Percentiles rank a stretch among this genome's conserved stretches.
These are phyloP conservation scores for Geotrichum bryndzae DNA, from an alignment of 1,139 yeast species.

Conservation along the genomic window DNA sequence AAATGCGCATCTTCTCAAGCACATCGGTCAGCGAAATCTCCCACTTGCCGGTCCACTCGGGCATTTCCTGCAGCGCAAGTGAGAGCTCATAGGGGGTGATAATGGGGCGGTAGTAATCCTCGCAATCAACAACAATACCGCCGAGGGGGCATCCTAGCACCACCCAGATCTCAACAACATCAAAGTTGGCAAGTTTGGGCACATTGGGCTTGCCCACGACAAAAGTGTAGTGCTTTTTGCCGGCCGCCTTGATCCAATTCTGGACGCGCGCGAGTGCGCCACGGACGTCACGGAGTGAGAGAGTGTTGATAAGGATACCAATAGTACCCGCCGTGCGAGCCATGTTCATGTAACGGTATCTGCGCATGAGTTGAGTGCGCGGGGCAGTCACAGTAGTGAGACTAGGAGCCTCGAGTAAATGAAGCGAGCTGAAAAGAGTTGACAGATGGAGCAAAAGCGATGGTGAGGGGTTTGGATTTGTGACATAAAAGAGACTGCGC, in stretches of 20 bases:
- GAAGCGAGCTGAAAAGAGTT: slow-evolving; percentile 56
- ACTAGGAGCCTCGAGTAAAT: slow-evolving; percentile 28
- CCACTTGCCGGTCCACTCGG: slow-evolving; percentile 93
- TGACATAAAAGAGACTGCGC: slow-evolving; percentile 50
- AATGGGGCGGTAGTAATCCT: slow-evolving; percentile 82
- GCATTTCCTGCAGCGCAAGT: slow-evolving; percentile 67
- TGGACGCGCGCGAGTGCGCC: slow-evolving; percentile 55
- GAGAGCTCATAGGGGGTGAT: slow-evolving; percentile 89
- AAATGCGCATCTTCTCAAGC: slow-evolving; percentile 32
- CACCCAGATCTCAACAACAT: slow-evolving; percentile 88
- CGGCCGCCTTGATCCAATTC: slow-evolving; percentile 59
- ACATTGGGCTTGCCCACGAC: slow-evolving; percentile 99
- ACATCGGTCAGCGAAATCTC: slow-evolving; percentile 65
- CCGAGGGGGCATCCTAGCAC: slow-evolving; percentile 91
- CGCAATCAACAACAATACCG: slow-evolving; percentile 76
- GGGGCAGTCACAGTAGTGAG: slow-evolving; percentile 47
- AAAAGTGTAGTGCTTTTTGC: slow-evolving; percentile 85
- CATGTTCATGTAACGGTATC: slow-evolving; percentile 80
- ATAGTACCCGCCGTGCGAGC: slow-evolving; percentile 89
- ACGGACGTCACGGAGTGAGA: slow-evolving; percentile 69
- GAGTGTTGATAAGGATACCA: slow-evolving; percentile 84
- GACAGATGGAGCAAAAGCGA: slow-evolving; percentile 72
- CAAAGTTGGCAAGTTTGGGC: slow-evolving; percentile 92
- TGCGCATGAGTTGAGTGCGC: slow-evolving; percentile 67
- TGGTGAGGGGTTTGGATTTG: slow-evolving; percentile 56